Base-by-base conservation (phyloP, 169 alveolate genomes). In the Babesia ovis region DNA sequence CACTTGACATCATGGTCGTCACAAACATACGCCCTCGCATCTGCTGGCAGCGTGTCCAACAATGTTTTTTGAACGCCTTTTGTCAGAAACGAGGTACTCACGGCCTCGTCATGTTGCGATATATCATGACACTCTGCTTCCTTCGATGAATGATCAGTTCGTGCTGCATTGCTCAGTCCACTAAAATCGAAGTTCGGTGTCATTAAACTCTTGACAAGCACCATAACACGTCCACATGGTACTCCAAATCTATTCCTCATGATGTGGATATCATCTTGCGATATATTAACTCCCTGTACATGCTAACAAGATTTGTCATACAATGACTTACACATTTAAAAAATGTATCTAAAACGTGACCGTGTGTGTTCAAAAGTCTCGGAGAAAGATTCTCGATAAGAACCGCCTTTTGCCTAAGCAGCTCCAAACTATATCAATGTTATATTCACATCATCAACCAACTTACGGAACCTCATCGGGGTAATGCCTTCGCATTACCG, bases 1-100 rank as follows among this genome's bases (percentile, higher is more conserved):
- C 83, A 82, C 60, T 82, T 85, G n/a, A 89, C 90, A 55, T 89
- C 91, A 59, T 84, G 90, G 48, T 84, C 86, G 51, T 89, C 93
- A 66, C 93, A 89, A 29, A 85, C 22, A 61, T 76, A 85, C 22
- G 80, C 82, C 77, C 85, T 84, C n/a, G 91, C 66, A 31, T 85
- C 84, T 32, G 34, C 55, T 45, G 90, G 90, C 35, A 89, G 54
- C 60, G 50, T 68, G 56, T 89, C 83, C 58, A 81, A 35, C 37
- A 77, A 48, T 20, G 57, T 41, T 45, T 84, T 56, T 31, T 71
- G 72, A 22, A 55, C 53, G 14, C 66, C 61, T 41, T 58, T 83
- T 23, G 74, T 50, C 34, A 64, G 6, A 23, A 64, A 64, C 0
- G 50, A 16, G 0, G 53, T 29, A 12, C 43, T 60, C 3, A 32